These are phyloP conservation scores for Aphanocladium album DNA, from an alignment of 2,329 filamentous ascomycete genomes.

Conservation along the genomic window DNA sequence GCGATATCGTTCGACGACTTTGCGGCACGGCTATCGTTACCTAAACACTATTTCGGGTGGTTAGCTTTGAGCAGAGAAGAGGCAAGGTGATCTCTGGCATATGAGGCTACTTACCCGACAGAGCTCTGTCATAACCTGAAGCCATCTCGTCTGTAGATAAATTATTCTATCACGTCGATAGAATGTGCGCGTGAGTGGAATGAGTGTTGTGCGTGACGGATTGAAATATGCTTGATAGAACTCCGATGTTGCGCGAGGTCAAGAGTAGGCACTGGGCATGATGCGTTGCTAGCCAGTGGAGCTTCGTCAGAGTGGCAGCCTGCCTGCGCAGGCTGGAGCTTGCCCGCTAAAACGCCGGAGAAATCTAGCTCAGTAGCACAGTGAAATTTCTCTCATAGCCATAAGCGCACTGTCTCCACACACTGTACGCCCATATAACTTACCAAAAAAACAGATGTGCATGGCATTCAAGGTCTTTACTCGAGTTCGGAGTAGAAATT, in stretches of 20 bases:
- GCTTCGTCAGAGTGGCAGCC: slow-evolving; percentile 38
- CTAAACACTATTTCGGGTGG: slow-evolving; percentile 67
- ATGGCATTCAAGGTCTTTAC: neutral
- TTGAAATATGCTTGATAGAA: slow-evolving; percentile 15
- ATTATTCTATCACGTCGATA: neutral
- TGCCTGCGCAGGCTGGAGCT: slow-evolving; percentile 18
- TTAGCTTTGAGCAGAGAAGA: slow-evolving; percentile 37
- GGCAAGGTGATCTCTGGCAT: slow-evolving; percentile 17
- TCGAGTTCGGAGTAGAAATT: neutral
- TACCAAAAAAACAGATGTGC: too few species aligned
- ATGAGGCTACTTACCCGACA: slow-evolving; percentile 71
- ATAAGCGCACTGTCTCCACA: neutral
- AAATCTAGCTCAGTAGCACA: neutral
- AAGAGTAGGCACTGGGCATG: slow-evolving; percentile 7
- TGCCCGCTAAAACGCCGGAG: neutral
- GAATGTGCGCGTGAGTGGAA: neutral
- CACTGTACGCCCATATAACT: neutral
- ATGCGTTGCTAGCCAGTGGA: slow-evolving; percentile 20
- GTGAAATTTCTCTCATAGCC: neutral
- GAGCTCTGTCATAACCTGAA: slow-evolving; percentile 97
- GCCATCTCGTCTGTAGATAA: slow-evolving; percentile 52
- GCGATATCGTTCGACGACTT: neutral
- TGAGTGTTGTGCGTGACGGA: slow-evolving; percentile 2
- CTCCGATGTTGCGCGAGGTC: slow-evolving; percentile 13
- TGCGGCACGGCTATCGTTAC: slow-evolving; percentile 41